A percentile compares a stretch with the other conserved stretches of the same genome.
These are phyloP conservation scores for Aspergillus felis DNA, from an alignment of 2,329 filamentous ascomycete genomes.

Conservation along the genomic window DNA sequence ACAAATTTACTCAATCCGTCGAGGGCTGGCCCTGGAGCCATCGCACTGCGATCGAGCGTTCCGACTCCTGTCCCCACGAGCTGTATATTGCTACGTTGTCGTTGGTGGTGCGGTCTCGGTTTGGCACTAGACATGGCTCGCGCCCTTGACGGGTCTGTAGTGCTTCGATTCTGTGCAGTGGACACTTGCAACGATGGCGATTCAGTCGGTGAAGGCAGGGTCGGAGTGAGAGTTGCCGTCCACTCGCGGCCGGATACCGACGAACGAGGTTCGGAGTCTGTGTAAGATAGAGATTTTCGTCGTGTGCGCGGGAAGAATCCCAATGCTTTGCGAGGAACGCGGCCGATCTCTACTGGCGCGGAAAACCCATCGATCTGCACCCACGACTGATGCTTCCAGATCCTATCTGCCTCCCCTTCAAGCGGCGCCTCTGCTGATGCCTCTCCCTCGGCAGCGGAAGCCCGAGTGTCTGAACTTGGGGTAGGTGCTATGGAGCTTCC, in stretches of 20 bases:
- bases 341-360: constrained; percentile 76
- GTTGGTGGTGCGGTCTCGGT: constrained; percentile 36
- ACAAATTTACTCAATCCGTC: constrained; percentile 83
- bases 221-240: constrained; percentile 27
- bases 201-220: constrained; percentile 23
- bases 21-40: constrained; percentile 65
- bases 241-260: constrained; percentile 27
- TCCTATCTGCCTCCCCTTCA: constrained; percentile 56
- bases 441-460: constrained; percentile 3
- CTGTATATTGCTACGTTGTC: constrained; percentile 48
- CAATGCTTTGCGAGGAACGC: constrained; percentile 73
- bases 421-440: constrained; percentile 17
- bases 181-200: constrained; percentile 21
- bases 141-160: constrained; percentile 23
- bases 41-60: constrained; percentile 60
- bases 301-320: constrained; percentile 89
- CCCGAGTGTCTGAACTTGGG: constrained; percentile 5
- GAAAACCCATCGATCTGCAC: constrained; percentile 70
- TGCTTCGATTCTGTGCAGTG: constrained; percentile 27
- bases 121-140: constrained; percentile 27
- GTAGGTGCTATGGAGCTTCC: constrained; percentile 33
- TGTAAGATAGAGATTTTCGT: constrained; percentile 70
- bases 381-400: constrained; percentile 88
- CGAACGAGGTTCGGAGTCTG: constrained; percentile 53
- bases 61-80: constrained; percentile 85